phyloP scores from a whole-genome alignment of 805 yeast species.

The Yarrowia porcina region DNA sequence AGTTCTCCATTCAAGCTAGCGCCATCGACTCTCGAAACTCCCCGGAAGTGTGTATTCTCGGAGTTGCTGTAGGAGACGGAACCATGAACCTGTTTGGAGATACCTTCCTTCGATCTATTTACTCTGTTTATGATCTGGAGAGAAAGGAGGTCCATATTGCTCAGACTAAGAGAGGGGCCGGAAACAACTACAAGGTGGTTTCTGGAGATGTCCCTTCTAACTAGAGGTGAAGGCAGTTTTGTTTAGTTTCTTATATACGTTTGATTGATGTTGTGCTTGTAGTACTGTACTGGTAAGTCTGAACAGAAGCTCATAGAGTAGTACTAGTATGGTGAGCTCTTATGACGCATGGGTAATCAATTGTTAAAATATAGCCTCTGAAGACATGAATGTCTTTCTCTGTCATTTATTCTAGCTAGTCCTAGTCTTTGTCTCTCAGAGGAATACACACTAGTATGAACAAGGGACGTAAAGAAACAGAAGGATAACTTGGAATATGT shows the following conservation, averaged over 20 bases:
- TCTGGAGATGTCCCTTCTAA: neutral
- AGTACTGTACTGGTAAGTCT: too few species aligned
- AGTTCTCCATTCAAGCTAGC: neutral
- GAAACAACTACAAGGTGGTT: neutral
- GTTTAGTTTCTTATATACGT: neutral
- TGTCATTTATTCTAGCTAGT: too few species aligned
- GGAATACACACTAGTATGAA: too few species aligned
- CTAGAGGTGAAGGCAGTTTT: neutral
- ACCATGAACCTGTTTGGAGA: slow-evolving; percentile 9
- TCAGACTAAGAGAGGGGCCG: slow-evolving; percentile 8
- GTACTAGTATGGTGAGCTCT: too few species aligned
- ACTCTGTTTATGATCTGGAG: slow-evolving; percentile 10
- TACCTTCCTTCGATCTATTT: slow-evolving; percentile 1
- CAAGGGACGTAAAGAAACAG: too few species aligned
- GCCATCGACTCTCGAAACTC: neutral
- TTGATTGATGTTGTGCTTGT: too few species aligned
- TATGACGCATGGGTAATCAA: too few species aligned
- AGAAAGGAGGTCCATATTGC: slow-evolving; percentile 1
- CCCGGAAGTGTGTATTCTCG: neutral
- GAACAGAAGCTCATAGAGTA: too few species aligned
- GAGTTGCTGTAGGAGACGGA: slow-evolving; percentile 25
- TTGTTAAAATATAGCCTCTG: too few species aligned
- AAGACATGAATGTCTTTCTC: too few species aligned
- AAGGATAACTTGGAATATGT: too few species aligned
- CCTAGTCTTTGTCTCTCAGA: too few species aligned